Conservation (phyloP, 306 rosid genomes). For the Cicer bijugum region DNA sequence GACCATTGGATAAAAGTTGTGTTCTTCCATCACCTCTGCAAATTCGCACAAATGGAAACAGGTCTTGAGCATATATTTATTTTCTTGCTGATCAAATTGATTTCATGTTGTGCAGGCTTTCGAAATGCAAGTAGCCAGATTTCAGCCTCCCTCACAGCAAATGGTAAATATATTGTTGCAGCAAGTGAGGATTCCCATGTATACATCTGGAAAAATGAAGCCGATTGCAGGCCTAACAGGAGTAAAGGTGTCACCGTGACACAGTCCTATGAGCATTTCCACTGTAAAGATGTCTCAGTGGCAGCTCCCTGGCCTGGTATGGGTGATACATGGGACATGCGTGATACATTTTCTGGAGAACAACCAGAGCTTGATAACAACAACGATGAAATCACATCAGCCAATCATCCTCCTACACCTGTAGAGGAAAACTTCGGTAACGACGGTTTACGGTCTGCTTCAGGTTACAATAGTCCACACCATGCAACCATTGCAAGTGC, state of each 20-base stretch:
- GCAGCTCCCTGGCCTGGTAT: slow-evolving; percentile 97
- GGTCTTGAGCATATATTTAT: slow-evolving; percentile 36
- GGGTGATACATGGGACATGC: slow-evolving; percentile 71
- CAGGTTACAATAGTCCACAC: slow-evolving; percentile 70
- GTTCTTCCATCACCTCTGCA: slow-evolving; percentile 12
- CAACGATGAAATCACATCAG: slow-evolving; percentile 63
- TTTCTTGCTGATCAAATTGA: slow-evolving; percentile 42
- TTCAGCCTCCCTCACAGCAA: slow-evolving; percentile 80
- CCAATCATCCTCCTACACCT: slow-evolving; percentile 94
- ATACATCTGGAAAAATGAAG: slow-evolving; percentile 94
- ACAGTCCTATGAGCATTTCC: slow-evolving; percentile 83
- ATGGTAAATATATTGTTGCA: slow-evolving; percentile 81
- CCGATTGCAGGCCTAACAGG: slow-evolving; percentile 84
- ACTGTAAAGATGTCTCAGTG: slow-evolving; percentile 86
- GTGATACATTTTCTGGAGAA: slow-evolving; percentile 51
- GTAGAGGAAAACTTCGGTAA: slow-evolving; percentile 68
- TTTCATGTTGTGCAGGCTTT: slow-evolving; percentile 68
- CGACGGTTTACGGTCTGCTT: slow-evolving; percentile 58
- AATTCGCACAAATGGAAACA: slow-evolving; percentile 26
- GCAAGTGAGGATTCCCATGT: slow-evolving; percentile 98
- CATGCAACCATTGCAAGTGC: slow-evolving; percentile 86
- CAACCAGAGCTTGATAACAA: slow-evolving; percentile 61
- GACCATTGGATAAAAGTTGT: not conserved
- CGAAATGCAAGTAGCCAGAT: slow-evolving; percentile 84
- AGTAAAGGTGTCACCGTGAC: slow-evolving; percentile 74